These are phyloP conservation scores for Paraurostyla sp. DNA, from an alignment of 73 alveolate species.

Conservation along the genomic window DNA sequence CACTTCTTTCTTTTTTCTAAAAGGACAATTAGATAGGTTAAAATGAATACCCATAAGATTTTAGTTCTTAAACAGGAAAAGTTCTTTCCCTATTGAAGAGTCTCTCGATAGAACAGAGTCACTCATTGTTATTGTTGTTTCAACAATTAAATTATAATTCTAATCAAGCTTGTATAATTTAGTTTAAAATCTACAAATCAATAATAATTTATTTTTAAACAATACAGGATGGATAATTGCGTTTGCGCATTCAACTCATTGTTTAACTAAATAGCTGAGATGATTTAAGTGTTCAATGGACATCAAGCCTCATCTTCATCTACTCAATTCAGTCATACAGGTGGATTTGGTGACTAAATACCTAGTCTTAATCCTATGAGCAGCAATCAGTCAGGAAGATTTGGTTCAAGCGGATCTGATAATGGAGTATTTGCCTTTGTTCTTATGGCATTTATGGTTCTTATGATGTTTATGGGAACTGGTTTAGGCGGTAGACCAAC, in stretches of 20 bases:
- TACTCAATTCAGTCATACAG: background rate
- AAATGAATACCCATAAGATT: too few species aligned
- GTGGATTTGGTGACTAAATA: background rate
- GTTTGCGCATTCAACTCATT: background rate
- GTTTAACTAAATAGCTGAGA: background rate
- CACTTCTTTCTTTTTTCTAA: conserved; percentile 53
- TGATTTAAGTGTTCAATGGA: background rate
- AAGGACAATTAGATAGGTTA: too few species aligned
- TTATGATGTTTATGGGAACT: background rate
- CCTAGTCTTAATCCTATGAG: background rate
- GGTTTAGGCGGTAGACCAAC: background rate
- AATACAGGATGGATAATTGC: background rate
- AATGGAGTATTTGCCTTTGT: background rate
- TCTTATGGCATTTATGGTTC: background rate
- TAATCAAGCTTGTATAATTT: background rate
- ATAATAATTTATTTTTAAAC: background rate
- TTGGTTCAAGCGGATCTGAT: background rate
- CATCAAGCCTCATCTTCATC: background rate
- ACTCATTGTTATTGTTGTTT: background rate
- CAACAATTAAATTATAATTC: background rate
- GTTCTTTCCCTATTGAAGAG: background rate
- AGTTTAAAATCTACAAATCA: background rate
- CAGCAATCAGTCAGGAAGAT: background rate
- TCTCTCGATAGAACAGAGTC: too few species aligned
- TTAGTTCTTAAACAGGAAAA: background rate